Evolutionary conservation across 805 yeast species (phyloP), one percentile per base, ranked within the genome.

Genomic region (Cyberlindnera japonica): DNA sequence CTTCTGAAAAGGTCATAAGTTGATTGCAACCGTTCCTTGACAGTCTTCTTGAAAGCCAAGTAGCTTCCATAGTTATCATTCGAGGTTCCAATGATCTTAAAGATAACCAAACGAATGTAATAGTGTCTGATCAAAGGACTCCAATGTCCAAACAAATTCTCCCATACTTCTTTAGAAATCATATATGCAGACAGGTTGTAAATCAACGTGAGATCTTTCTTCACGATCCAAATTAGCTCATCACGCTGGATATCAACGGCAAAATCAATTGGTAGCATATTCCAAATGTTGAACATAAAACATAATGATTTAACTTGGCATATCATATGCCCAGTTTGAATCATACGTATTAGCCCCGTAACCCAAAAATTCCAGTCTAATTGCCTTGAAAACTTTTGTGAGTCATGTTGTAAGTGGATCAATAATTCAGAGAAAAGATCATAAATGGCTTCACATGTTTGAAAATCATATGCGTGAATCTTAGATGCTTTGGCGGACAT

Each of bases 281-380:
- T 82, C 95, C 95, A 87, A 2, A 81, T 59, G 57, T 85, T 83
- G 64, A 79, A 86, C 39, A 87, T 57, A 41, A 80, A 71, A 5
- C 89, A 76, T 27, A 87, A 57, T 12, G 79, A 77, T 44, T 84
- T 75, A 16, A 83, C 64, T 45, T 83, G 78, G 17, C 74, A 71
- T 48, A 77, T 80, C 48, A 78, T 68, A 57, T 76, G 84, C 33
- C 76, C 78, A 7, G 87, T 76, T 7, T 65, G 54, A n/a, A 86
- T 58, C 80, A 86, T 74, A 41, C 75, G 65, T 43, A 74, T 62
- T 12, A 68, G 59, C 13, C 83, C 80, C 39, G 70, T 67, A 6
- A 82, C 58, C 95, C 95, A 87, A 54, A 88, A 86, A 37, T 67
- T 64, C 93, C 95, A 87, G 62, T 83, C 75, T 18, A 85, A 61